Evolutionary conservation across 2,329 filamentous ascomycete species (phyloP).

Genomic region (Pseudonectria buxi): DNA sequence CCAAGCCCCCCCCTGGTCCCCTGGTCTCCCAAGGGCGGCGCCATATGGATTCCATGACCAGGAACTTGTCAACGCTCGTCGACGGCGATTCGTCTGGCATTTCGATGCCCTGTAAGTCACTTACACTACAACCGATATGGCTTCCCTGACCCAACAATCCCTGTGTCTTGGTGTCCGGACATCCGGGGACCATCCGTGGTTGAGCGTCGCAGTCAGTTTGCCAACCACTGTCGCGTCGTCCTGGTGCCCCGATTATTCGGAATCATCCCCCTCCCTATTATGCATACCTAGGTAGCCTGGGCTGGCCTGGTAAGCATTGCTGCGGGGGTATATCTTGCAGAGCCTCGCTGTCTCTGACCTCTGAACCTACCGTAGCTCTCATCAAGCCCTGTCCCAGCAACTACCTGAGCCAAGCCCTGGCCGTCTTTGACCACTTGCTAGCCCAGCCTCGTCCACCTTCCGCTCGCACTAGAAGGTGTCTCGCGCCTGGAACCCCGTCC

Average conservation of each 20-base stretch:
- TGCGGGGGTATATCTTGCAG: constrained; percentile 22
- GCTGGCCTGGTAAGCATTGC: neutral
- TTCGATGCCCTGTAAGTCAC: constrained; percentile 3
- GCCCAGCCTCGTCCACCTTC: constrained; percentile 6
- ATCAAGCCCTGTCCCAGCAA: constrained; percentile 16
- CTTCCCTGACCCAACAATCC: too few species aligned
- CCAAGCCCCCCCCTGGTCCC: too few species aligned
- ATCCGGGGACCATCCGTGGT: constrained; percentile 4
- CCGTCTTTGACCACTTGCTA: constrained; percentile 16
- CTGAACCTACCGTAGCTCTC: constrained; percentile 11
- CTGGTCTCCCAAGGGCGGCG: constrained; percentile 15
- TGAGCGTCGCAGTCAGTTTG: constrained; percentile 4
- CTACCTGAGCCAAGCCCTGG: constrained; percentile 13
- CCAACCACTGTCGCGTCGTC: constrained; percentile 8
- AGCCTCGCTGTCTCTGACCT: constrained; percentile 17
- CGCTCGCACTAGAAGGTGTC: constrained; percentile 11
- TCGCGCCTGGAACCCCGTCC: constrained; percentile 3
- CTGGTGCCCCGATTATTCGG: constrained; percentile 12
- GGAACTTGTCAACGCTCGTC: constrained; percentile 10
- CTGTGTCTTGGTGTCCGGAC: constrained; percentile 4
- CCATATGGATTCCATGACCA: constrained; percentile 10
- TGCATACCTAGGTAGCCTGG: neutral
- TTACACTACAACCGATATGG: too few species aligned
- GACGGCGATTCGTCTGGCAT: constrained; percentile 5
- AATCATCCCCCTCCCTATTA: constrained; percentile 3